Evolutionary conservation across 768 basidiomycete genomes (phyloP), one percentile per base, ranked within the genome.

Genomic region (Tubosaeta sp.): DNA sequence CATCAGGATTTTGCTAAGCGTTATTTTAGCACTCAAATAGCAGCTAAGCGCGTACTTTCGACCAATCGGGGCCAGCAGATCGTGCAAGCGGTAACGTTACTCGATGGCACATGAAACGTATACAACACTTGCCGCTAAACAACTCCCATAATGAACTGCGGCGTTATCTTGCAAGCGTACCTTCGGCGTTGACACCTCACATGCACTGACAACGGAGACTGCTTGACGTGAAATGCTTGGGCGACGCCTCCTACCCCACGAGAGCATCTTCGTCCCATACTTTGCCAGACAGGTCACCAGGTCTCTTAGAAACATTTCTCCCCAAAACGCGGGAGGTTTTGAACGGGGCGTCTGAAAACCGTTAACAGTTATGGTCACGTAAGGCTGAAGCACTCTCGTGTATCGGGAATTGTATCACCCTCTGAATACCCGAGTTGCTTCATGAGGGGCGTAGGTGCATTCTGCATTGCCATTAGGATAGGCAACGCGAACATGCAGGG

Each of bases 361-460:
- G 27, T 53, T n/a, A n/a, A n/a, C 46, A 49, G 45, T 27, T 49
- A 50, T 8, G 17, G 38, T 31, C 32, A 27, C 9, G n/a, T 0
- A 9, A 42, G 11, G n/a, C 31, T 19, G 25, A 26, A 37, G 29
- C n/a, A 62, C 79, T 61, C 53, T 81, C 76, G 60, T 65, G 61
- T 76, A 86, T 26, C 68, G 71, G 9, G 85, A 85, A 65, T 87
- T 83, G 56, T 83, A 89, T 48, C 64, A 66, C 74, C 78, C 57
- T 78, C 72, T 2, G 83, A 83, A 60, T 86, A 88, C 19, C 82
- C 84, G 3, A 88, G 73, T 25, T 81, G 75, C 62, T 84, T 83
- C 84, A 88, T 85, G 10, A 89, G 62, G 17, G 56, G 58, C 4
- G 88, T 90, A 3, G 89, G 88, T 9, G 88, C 88, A 67, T 93